Evolutionary conservation across 1,284 basidiomycete genomes (phyloP), one percentile per base, ranked within the genome.

Genomic region (Earliella scabrosa): DNA sequence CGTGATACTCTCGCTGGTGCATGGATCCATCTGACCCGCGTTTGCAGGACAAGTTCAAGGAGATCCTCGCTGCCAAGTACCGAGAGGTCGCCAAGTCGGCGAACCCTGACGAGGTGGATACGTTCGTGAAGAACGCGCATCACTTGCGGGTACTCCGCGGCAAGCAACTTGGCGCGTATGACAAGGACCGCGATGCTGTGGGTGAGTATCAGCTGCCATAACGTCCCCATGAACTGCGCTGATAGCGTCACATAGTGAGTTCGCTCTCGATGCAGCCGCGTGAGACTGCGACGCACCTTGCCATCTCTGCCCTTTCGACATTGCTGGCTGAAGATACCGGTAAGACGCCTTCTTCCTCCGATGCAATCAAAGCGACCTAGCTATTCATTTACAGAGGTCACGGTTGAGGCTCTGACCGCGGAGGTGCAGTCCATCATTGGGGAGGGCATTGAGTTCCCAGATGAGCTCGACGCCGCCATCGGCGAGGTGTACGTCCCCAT

Each of bases 41-140:
- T 7, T 3, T 18, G 18, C 47, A 69, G 60, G 58, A 59, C 21
- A 64, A 68, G 20, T 66, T 75, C 55, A 68, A 64, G 49, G 65
- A 60, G 29, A 24, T 68, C 7, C 61, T 71, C 11, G 44, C 35
- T 10, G 41, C 58, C 50, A 61, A 52, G 16, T 59, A 61, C 50
- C 70, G 71, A 4, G 59, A 67, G 11, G 5, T 58, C 6, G 60
- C 60, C 10, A 54, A 65, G 20, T 43, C 83, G 43, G 68, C 86
- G 18, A 77, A 80, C 41, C 70, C 85, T 36, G 76, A 75, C 0
- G 70, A 93, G 41, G 76, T 97, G 4, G 90, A 93, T 65, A 77
- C 82, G 7, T 99, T 99, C 68, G 90, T 97, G 45, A 96, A 92
- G 80, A 97, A 98, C 65, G 85, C 91, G 0, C 93, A 93, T 68